A percentile compares a stretch with the other conserved stretches of the same genome.
These are phyloP conservation scores for Suillus cothurnatus DNA, from an alignment of 768 basidiomycete species.

Conservation along the genomic window DNA sequence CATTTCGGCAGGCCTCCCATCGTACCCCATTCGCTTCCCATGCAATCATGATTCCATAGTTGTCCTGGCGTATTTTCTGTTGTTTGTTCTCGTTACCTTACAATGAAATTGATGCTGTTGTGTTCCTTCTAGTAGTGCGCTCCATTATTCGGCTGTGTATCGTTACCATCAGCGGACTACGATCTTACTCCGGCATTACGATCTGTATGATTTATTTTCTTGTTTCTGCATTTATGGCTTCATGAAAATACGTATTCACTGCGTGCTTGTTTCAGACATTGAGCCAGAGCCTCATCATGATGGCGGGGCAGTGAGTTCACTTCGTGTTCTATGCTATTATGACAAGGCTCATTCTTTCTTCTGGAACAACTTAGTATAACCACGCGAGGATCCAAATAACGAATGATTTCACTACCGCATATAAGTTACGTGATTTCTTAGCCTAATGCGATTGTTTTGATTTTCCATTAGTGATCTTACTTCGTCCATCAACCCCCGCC, in stretches of 20 bases:
- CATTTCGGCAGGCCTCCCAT: constrained; percentile 2
- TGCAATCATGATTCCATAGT: neutral
- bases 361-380: neutral
- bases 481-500: neutral
- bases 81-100: neutral
- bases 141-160: neutral
- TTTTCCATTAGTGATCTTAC: neutral
- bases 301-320: neutral
- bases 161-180: neutral
- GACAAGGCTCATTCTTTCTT: neutral
- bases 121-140: neutral
- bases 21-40: neutral
- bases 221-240: neutral
- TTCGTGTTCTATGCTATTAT: neutral
- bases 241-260: neutral
- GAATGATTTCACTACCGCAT: neutral
- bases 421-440: neutral
- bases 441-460: neutral
- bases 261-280: neutral
- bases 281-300: neutral
- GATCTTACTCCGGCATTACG: neutral
- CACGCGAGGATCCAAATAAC: neutral
- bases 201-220: neutral
- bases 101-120: neutral
- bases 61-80: neutral